phyloP scores from a whole-genome alignment of 2,329 filamentous ascomycete genomes.

The Colletotrichum siamense region DNA sequence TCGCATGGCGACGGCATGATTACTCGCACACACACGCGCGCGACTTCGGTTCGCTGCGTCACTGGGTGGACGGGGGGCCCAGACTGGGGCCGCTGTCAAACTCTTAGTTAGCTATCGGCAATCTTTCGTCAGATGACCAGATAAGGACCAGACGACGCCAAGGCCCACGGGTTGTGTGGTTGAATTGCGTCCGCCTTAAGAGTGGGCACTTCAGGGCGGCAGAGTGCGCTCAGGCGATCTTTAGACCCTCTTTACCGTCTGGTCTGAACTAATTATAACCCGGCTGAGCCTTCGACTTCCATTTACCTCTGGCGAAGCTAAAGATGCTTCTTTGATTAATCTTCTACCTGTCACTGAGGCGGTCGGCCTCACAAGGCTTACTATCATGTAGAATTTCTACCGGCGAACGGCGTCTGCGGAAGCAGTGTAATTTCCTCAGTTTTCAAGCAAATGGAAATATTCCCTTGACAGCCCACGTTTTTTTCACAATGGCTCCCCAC shows the following conservation, averaged over 20 bases:
- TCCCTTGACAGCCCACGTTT: background rate
- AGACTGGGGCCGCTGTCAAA: background rate
- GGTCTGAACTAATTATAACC: background rate
- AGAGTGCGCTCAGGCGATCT: background rate
- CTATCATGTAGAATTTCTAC: background rate
- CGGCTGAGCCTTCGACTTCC: background rate
- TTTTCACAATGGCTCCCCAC: background rate
- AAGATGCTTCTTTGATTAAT: background rate
- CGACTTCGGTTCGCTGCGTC: too few species aligned
- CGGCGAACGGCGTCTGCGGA: background rate
- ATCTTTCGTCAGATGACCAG: background rate
- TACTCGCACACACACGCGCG: too few species aligned
- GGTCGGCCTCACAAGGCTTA: background rate
- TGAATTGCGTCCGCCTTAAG: background rate
- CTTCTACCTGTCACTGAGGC: background rate
- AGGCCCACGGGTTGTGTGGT: rapidly evolving
- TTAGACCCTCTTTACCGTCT: background rate
- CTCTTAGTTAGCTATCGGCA: too few species aligned
- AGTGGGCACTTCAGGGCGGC: background rate
- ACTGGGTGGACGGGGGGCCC: too few species aligned
- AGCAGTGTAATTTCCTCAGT: background rate
- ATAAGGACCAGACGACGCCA: background rate
- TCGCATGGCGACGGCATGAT: background rate
- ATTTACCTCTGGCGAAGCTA: background rate
- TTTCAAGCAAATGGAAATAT: background rate